Conservation (phyloP, 2,329 filamentous ascomycete genomes). For the Alternaria postmessia region DNA sequence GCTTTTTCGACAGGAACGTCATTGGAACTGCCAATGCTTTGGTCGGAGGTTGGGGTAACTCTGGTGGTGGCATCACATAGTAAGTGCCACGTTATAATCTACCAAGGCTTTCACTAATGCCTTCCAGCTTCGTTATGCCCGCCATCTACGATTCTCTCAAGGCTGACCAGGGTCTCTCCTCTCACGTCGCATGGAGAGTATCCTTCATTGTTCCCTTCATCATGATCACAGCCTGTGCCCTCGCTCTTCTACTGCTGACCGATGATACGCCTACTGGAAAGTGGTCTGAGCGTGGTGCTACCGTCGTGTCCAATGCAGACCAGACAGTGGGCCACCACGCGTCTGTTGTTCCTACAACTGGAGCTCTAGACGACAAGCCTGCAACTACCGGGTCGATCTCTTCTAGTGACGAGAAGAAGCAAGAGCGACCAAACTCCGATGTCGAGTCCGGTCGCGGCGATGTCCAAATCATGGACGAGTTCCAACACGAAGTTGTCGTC, state of each 20-base stretch:
- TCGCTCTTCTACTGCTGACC: constrained; percentile 76
- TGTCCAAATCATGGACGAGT: constrained; percentile 63
- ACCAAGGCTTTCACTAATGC: constrained; percentile 15
- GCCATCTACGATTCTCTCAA: constrained; percentile 83
- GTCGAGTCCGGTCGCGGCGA: constrained; percentile 60
- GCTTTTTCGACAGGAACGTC: constrained; percentile 92
- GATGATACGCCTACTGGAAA: constrained; percentile 83
- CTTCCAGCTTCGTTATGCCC: constrained; percentile 78
- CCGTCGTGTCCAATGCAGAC: constrained; percentile 61
- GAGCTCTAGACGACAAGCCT: constrained; percentile 57
- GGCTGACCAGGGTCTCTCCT: constrained; percentile 62
- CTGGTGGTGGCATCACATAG: constrained; percentile 89
- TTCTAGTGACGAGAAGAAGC: constrained; percentile 52
- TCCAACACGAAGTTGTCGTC: constrained; percentile 67
- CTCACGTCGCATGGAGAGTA: constrained; percentile 81
- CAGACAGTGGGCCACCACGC: constrained; percentile 56
- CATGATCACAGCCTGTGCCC: constrained; percentile 71
- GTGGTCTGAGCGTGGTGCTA: constrained; percentile 76
- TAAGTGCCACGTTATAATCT: constrained; percentile 20
- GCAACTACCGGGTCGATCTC: constrained; percentile 45
- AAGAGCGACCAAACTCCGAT: constrained; percentile 30
- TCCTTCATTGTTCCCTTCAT: constrained; percentile 85
- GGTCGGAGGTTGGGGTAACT: constrained; percentile 84
- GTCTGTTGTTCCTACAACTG: constrained; percentile 61
- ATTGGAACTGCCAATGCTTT: constrained; percentile 89